Evolutionary conservation across 306 rosid genomes (phyloP).

Genomic region (Cicer cuneatum): DNA sequence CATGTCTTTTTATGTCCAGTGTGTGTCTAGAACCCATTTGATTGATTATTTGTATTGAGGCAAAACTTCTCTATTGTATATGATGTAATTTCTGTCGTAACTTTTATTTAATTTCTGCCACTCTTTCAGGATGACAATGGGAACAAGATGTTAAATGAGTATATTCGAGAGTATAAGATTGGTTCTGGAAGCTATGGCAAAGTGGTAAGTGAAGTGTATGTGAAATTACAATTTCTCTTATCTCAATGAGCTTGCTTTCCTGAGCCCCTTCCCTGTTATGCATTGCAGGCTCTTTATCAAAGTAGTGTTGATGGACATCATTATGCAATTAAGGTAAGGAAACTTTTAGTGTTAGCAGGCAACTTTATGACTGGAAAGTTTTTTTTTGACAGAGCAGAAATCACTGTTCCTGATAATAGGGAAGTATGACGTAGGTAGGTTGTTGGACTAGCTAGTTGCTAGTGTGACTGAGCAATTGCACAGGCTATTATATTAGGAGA

Average conservation of each 20-base stretch:
- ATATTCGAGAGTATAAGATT: constrained; percentile 88
- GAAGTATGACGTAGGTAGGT: constrained; percentile 25
- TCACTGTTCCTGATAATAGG: constrained; percentile 26
- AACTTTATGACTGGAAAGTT: constrained; percentile 1
- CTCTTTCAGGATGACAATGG: constrained; percentile 85
- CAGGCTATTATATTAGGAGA: constrained; percentile 27
- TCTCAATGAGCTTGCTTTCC: constrained; percentile 24
- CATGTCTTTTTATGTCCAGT: background rate
- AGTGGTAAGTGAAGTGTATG: constrained; percentile 69
- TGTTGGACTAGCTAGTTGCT: constrained; percentile 40
- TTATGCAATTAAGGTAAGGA: constrained; percentile 88
- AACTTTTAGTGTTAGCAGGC: constrained; percentile 25
- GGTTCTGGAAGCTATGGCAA: constrained; percentile 98
- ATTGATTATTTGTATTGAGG: constrained; percentile 34
- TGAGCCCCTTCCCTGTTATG: constrained; percentile 43
- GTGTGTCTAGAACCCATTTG: constrained; percentile 16
- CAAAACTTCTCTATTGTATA: constrained; percentile 21
- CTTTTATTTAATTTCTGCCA: constrained; percentile 14
- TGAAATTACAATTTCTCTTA: constrained; percentile 27
- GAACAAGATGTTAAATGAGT: constrained; percentile 89
- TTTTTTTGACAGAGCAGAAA: background rate
- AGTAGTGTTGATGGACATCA: constrained; percentile 68
- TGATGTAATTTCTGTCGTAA: constrained; percentile 22
- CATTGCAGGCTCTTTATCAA: constrained; percentile 74
- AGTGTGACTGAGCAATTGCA: constrained; percentile 17